Base-by-base conservation (phyloP, 495 filamentous ascomycete genomes). In the Acidiella bohemica region DNA sequence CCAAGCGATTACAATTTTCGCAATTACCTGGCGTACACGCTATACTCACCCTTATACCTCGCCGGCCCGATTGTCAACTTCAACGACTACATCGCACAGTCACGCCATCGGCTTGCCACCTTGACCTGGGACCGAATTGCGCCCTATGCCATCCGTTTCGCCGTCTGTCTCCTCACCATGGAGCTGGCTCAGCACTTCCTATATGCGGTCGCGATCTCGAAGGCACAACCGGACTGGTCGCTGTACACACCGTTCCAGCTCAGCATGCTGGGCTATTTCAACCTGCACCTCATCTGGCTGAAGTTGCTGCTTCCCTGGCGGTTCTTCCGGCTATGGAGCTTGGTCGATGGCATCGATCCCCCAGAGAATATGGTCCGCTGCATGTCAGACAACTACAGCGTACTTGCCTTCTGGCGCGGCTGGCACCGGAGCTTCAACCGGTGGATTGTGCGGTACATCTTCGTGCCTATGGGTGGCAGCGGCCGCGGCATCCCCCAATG, bases 361-460 rank as follows among this genome's bases (percentile, higher is more conserved):
- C 87, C 90, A 2, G 90, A 99, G 59, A 99, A 99, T 62, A 90
- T 99, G 83, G 71, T 96, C 36, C 84, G 90, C 52, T 99, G 90
- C 65, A 84, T 95, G 64, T 84, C 76, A 50, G 74, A 99, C 63
- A 96, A 96, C 59, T 94, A 87, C 64, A 87, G 80, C 40, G 76
- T 82, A 5, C 67, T 84, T n/a, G 77, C 73, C 18, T 99, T 99
- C 64, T 99, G 90, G 90, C 81, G 90, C 39, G 71, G 74, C 43
- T 96, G 92, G 92, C 90, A 99, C 59, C 76, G 85, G 26, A 81
- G 74, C 48, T 96, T 80, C 65, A 94, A 96, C 62, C 77, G 83
- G 41, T 99, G 86, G 86, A 74, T 85, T 44, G 65, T 95, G 29
- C 75, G 90, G 16, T 99, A 99, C 64, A 78, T 99, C 42, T 99